A percentile compares a stretch with the other conserved stretches of the same genome.
Evolutionary conservation across 2,329 filamentous ascomycete genomes (phyloP).

Genomic region (Clonostachys sp.): DNA sequence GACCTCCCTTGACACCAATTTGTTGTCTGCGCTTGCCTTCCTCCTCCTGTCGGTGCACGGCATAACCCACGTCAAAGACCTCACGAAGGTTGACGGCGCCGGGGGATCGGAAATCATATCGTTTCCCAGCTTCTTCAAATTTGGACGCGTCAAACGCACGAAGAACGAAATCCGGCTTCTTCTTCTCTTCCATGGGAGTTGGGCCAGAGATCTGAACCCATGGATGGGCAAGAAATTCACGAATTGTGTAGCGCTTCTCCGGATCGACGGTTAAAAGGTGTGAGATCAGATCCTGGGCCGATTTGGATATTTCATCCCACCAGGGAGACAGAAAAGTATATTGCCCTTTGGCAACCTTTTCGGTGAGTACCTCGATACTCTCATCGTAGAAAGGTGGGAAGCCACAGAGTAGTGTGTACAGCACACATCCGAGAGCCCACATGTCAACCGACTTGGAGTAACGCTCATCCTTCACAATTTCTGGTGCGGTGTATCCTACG

Average conservation of each 20-base stretch:
- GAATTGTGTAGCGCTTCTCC: slow-evolving; percentile 90
- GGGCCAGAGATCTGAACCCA: slow-evolving; percentile 73
- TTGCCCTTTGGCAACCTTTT: slow-evolving; percentile 94
- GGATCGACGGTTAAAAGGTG: slow-evolving; percentile 93
- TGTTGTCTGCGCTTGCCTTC: slow-evolving; percentile 90
- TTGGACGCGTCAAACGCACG: slow-evolving; percentile 53
- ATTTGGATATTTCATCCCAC: slow-evolving; percentile 98
- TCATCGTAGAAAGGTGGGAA: slow-evolving; percentile 99
- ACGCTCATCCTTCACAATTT: slow-evolving; percentile 97
- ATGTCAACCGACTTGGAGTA: slow-evolving; percentile 99
- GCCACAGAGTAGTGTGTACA: slow-evolving; percentile 94
- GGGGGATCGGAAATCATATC: slow-evolving; percentile 90
- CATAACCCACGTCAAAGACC: slow-evolving; percentile 97
- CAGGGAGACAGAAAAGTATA: slow-evolving; percentile 97
- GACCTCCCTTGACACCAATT: slow-evolving; percentile 66
- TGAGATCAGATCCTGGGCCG: slow-evolving; percentile 88
- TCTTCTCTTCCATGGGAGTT: slow-evolving; percentile 55
- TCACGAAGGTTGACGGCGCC: slow-evolving; percentile 93
- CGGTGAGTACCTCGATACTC: slow-evolving; percentile 92
- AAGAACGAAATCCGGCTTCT: slow-evolving; percentile 35
- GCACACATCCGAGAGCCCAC: slow-evolving; percentile 96
- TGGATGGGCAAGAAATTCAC: slow-evolving; percentile 87
- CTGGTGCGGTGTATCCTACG: slow-evolving; percentile 94
- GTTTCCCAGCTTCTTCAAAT: slow-evolving; percentile 55
- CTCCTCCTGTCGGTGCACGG: slow-evolving; percentile 93